Evolutionary conservation across 2,329 filamentous ascomycete genomes (phyloP).

Genomic region (Alternaria sp.): DNA sequence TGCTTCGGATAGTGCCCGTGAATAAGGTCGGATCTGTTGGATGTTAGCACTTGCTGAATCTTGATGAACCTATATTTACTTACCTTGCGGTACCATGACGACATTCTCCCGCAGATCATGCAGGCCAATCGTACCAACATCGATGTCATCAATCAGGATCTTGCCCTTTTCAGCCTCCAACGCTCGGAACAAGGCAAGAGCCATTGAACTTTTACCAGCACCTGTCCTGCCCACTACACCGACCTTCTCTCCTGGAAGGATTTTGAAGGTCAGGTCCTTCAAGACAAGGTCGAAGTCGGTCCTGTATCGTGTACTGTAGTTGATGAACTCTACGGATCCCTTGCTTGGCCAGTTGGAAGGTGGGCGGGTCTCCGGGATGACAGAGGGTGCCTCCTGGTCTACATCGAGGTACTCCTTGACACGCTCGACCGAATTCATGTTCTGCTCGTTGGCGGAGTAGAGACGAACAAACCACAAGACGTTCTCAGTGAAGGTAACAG

Average conservation of each 20-base stretch:
- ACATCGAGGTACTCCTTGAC: constrained; percentile 97
- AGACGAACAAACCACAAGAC: constrained; percentile 95
- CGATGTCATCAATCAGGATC: constrained; percentile 90
- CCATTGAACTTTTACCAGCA: constrained; percentile 94
- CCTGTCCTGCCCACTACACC: constrained; percentile 96
- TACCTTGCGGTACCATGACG: constrained; percentile 89
- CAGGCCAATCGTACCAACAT: constrained; percentile 90
- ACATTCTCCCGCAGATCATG: constrained; percentile 92
- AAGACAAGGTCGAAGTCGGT: constrained; percentile 88
- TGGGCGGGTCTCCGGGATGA: constrained; percentile 82
- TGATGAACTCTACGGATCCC: constrained; percentile 85
- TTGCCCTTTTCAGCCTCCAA: constrained; percentile 90
- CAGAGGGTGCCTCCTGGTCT: constrained; percentile 85
- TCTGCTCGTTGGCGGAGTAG: constrained; percentile 96
- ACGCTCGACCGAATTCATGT: constrained; percentile 99
- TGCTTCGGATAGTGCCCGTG: constrained; percentile 88
- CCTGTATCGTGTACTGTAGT: constrained; percentile 90
- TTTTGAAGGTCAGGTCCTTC: constrained; percentile 83
- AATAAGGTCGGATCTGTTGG: constrained; percentile 84
- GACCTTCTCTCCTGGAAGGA: constrained; percentile 87
- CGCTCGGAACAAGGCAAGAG: constrained; percentile 90
- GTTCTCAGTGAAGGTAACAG: constrained; percentile 96
- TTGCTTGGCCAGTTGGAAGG: constrained; percentile 83
- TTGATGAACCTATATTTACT: constrained; percentile 5
- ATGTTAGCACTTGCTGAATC: constrained; percentile 23